Base-by-base conservation (phyloP, 2,329 filamentous ascomycete species). In the Immersiporthe knoxdaviesiana region DNA sequence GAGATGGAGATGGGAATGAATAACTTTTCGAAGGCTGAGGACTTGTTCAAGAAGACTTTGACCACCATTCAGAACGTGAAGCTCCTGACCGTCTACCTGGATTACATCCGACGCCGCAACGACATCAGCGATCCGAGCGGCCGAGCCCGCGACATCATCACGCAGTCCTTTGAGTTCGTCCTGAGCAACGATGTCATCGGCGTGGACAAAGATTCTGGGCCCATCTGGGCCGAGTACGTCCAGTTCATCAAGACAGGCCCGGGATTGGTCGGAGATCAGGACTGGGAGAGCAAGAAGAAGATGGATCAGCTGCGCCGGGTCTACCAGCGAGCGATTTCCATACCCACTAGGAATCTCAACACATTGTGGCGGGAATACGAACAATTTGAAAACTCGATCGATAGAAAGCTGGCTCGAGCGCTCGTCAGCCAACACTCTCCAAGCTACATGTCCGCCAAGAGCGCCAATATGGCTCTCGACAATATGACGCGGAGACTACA, bases 231-330 rank as follows among this genome's bases (percentile, higher is more conserved):
- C 70, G 96, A 99, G 73, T 98, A 98, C 76, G 91, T 99, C 71
- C 90, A 96, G 73, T 97, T 99, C 77, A 88, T 98, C 79, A 94
- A 94, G 77, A 92, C 89, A 52, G 93, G 92, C 0, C 96, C 96
- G 1, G 96, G 96, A 7, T 89, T 89, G 69, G 88, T 96, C 69
- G 95, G 94, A 35, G 96, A 95, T 58, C 90, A 86, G 69, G 90
- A 88, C 69, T 99, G 96, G 97, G 94, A 98, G 79, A 96, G 98
- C 77, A 92, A 95, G 80, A 96, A 98, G 78, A 99, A 99, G 84
- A 97, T 97, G 91, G 96, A 99, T 75, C 85, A 92, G 74, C 82
- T 99, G 65, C 91, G 96, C 70, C 97, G 97, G 78, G 92, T 93
- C 0, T 99, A 97, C 78, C 94, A 97, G 75, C 91, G 91, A 66